Conservation (phyloP, 176 grass and related monocot genomes). For the Phoenix roebelenii region DNA sequence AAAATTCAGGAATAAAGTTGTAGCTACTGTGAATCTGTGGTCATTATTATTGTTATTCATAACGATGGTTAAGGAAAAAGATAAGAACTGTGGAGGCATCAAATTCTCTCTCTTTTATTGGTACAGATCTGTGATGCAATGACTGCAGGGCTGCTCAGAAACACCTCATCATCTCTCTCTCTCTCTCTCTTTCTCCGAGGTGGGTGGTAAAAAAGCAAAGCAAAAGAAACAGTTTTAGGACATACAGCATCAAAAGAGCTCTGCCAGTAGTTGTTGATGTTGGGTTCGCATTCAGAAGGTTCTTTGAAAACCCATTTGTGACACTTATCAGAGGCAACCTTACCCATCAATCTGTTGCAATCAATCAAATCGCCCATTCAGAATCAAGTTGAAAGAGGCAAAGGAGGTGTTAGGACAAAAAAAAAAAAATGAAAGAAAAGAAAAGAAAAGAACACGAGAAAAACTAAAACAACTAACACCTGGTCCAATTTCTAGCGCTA, state of each 20-base stretch:
- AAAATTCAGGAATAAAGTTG: too few species aligned
- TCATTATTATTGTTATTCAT: too few species aligned
- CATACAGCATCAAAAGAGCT: conserved; percentile 99
- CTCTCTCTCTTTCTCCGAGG: not conserved
- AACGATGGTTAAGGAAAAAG: not conserved
- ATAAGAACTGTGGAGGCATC: conserved; percentile 1
- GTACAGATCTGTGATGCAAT: conserved; percentile 4
- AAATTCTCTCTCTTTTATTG: conserved; percentile 14
- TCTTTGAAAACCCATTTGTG: conserved; percentile 99
- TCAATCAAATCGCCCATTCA: conserved; percentile 16
- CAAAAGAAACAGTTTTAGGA: conserved; percentile 9
- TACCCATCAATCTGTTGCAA: conserved; percentile 92
- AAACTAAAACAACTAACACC: too few species aligned
- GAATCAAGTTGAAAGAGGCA: too few species aligned
- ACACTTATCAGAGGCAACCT: conserved; percentile 99
- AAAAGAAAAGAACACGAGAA: too few species aligned
- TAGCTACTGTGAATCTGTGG: too few species aligned
- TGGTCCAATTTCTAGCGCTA: too few species aligned
- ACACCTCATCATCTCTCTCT: not conserved
- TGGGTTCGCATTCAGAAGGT: conserved; percentile 99
- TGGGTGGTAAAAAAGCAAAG: not conserved
- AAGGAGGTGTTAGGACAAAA: too few species aligned
- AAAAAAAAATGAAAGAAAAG: too few species aligned
- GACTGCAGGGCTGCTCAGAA: not conserved
- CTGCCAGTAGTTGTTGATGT: conserved; percentile 99